Evolutionary conservation across 495 filamentous ascomycete species (phyloP), one percentile per base, ranked within the genome.

Genomic region (Penicillium parvum): DNA sequence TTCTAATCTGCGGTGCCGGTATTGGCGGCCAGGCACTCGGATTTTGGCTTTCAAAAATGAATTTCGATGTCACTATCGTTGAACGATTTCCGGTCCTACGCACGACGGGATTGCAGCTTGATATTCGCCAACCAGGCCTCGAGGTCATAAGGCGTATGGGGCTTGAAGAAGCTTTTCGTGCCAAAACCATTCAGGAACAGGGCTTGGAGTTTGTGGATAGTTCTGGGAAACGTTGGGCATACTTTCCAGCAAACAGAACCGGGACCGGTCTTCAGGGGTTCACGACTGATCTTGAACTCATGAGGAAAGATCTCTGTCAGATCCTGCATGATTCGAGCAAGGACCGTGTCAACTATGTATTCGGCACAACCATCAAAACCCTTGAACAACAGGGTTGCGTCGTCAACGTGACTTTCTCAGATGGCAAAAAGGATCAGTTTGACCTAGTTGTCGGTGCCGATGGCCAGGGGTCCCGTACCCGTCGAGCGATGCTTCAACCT

Each of bases 381-480:
- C 25, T 55, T 17, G 45, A 54, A 11, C 43, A 61, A 20, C 29
- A 43, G 6, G 37, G 37, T 4, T 36, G 52, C 3, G 11, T 17
- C 1, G 64, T 65, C 5, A 49, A 60, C 0, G 74, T 74, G 3
- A 38, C 7, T 1, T 70, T 77, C 40, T 51, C 53, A 4, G 54
- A 70, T 41, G 67, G 68, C 1, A 34, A 15, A 9, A 45, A 32
- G 18, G 55, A 53, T 4, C 47, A 37, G 1, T 80, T 61, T 51
- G 74, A 80, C 52, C 50, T 79, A 17, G 37, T 78, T 2, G 64
- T 80, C 27, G 74, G 54, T 4, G 71, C 70, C 1, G 76, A 80
- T 57, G 77, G 77, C 3, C 42, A 62, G 3, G 49, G 61, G 7
- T 79, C 76, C 0, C 49, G 43, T 5, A 71, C 63, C 3, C 65